phyloP scores from a whole-genome alignment of 169 alveolate genomes.

The Cyclospora cayetanensis region DNA sequence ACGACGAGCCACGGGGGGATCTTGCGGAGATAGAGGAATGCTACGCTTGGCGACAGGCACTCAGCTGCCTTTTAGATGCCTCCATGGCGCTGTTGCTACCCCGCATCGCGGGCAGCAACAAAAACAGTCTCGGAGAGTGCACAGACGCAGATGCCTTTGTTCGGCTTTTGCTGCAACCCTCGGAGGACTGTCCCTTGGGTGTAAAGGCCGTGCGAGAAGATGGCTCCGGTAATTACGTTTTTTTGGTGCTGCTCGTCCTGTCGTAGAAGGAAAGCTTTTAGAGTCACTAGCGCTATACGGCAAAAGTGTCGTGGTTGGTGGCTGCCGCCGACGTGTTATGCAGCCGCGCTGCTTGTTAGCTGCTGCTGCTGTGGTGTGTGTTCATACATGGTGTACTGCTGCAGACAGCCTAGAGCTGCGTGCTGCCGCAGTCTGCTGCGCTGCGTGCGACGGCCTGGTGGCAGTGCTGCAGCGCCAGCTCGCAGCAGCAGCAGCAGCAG shows the following conservation, averaged over 20 bases:
- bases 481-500: slow-evolving; percentile 61
- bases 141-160: neutral
- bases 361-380: neutral
- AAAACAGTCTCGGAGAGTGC: slow-evolving; percentile 1
- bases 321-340: no score
- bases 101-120: neutral
- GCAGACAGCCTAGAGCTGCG: slow-evolving; percentile 21
- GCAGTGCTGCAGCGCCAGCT: slow-evolving; percentile 37
- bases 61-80: slow-evolving; percentile 11
- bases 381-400: neutral
- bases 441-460: slow-evolving; percentile 23
- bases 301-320: no score
- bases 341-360: neutral
- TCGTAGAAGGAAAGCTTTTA: no score
- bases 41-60: slow-evolving; percentile 2
- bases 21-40: slow-evolving; percentile 29
- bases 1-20: neutral
- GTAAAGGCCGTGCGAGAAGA: neutral
- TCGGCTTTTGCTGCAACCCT: neutral
- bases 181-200: slow-evolving; percentile 5
- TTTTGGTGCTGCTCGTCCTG: neutral
- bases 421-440: slow-evolving; percentile 44
- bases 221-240: neutral
- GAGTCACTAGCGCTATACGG: no score
- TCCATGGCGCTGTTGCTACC: slow-evolving; percentile 43